phyloP scores from a whole-genome alignment of 2,329 filamentous ascomycete species.

The Cladosporium phlei region DNA sequence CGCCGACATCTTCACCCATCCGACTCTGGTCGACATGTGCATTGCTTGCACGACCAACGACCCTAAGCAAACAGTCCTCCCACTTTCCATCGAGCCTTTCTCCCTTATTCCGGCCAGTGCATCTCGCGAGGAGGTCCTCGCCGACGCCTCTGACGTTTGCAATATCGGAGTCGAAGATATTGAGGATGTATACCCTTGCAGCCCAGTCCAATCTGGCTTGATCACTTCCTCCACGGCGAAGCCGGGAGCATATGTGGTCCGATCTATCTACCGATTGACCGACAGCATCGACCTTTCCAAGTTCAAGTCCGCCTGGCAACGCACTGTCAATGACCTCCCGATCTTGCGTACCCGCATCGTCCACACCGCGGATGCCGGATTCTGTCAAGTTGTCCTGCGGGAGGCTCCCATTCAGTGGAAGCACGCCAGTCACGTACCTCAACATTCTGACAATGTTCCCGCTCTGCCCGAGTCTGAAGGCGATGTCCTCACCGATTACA shows the following conservation, averaged over 20 bases:
- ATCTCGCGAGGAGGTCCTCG: slow-evolving; percentile 3
- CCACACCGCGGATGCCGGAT: slow-evolving; percentile 33
- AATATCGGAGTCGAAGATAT: slow-evolving; percentile 21
- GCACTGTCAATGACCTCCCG: slow-evolving; percentile 27
- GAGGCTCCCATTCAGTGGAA: neutral
- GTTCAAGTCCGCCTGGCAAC: slow-evolving; percentile 36
- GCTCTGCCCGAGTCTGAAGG: slow-evolving; percentile 3
- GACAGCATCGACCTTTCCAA: slow-evolving; percentile 28
- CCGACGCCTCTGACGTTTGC: slow-evolving; percentile 14
- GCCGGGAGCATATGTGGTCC: slow-evolving; percentile 6
- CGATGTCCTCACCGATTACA: slow-evolving; percentile 7
- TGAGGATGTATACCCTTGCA: slow-evolving; percentile 41
- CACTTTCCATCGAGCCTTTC: slow-evolving; percentile 1
- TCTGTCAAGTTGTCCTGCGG: slow-evolving; percentile 34
- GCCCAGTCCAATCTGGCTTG: slow-evolving; percentile 39
- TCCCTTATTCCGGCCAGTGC: slow-evolving; percentile 6
- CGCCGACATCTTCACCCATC: slow-evolving; percentile 39
- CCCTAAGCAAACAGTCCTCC: neutral
- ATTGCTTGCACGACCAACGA: slow-evolving; percentile 3
- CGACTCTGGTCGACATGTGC: slow-evolving; percentile 11
- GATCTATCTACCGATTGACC: slow-evolving; percentile 4
- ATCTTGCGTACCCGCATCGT: slow-evolving; percentile 39
- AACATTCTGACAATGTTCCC: slow-evolving; percentile 3
- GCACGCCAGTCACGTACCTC: neutral
- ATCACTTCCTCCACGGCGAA: slow-evolving; percentile 27